phyloP scores from a whole-genome alignment of 345 rosid genomes.

The Populus simonii region DNA sequence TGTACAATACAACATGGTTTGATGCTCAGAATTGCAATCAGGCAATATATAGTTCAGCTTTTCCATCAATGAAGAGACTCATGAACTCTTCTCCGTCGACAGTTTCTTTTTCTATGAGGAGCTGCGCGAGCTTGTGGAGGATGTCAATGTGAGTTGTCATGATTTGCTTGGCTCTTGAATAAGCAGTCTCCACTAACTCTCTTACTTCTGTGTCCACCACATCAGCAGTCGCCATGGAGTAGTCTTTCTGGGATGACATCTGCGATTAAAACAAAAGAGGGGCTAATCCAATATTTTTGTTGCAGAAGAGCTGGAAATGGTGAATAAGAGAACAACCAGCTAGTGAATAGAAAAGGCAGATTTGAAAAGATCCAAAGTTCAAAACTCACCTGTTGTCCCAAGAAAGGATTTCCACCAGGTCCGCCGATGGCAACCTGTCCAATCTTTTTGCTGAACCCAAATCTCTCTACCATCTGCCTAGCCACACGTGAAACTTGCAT shows the following conservation, averaged over 20 bases:
- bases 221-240: conserved; percentile 97
- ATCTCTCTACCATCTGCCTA: conserved; percentile 99
- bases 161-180: conserved; percentile 65
- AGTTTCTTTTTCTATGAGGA: conserved; percentile 86
- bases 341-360: not conserved
- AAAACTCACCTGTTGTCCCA: conserved; percentile 64
- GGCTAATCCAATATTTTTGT: not conserved
- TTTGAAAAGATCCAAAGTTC: not conserved
- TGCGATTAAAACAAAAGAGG: conserved; percentile 19
- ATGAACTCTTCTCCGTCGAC: conserved; percentile 98
- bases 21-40: conserved; percentile 24
- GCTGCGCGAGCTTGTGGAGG: conserved; percentile 85
- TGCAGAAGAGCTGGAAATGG: not conserved
- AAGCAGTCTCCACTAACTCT: conserved; percentile 76
- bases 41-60: conserved; percentile 78
- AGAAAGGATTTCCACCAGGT: conserved; percentile 92
- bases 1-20: conserved; percentile 22
- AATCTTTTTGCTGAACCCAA: conserved; percentile 94
- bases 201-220: conserved; percentile 92
- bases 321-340: not conserved
- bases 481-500: conserved; percentile 99
- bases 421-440: conserved; percentile 96
- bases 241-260: conserved; percentile 96
- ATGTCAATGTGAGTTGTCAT: conserved; percentile 65
- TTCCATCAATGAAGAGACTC: conserved; percentile 97